phyloP scores from a whole-genome alignment of 2,329 filamentous ascomycete species.

The Alternaria arborescens region DNA sequence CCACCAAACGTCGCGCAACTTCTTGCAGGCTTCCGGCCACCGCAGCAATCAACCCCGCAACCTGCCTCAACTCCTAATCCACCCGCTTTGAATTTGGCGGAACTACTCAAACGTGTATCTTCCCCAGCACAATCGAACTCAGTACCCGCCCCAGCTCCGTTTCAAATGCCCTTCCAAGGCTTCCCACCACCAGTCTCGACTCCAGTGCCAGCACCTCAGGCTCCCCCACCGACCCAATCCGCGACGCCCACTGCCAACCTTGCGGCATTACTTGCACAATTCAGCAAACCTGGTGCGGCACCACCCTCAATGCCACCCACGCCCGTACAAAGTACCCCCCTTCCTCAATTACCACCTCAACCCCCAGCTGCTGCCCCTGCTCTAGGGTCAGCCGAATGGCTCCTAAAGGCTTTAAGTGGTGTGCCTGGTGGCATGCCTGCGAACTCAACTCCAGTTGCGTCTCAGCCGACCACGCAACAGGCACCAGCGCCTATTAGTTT shows the following conservation, averaged over 20 bases:
- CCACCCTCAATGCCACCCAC: constrained; percentile 27
- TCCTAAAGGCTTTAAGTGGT: constrained; percentile 43
- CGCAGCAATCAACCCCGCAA: constrained; percentile 30
- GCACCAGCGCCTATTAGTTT: constrained; percentile 49
- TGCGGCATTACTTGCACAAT: constrained; percentile 44
- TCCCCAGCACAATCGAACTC: constrained; percentile 38
- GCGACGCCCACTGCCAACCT: constrained; percentile 41
- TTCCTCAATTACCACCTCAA: constrained; percentile 32
- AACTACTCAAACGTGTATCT: constrained; percentile 40
- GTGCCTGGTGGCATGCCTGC: constrained; percentile 36
- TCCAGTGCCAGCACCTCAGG: constrained; percentile 29
- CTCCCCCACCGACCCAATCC: constrained; percentile 38
- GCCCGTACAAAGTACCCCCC: constrained; percentile 25
- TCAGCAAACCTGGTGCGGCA: constrained; percentile 35
- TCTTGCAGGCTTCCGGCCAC: constrained; percentile 36
- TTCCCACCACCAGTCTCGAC: constrained; percentile 33
- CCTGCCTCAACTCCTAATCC: constrained; percentile 31
- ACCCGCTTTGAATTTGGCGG: constrained; percentile 38
- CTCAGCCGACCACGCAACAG: constrained; percentile 40
- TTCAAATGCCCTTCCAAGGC: constrained; percentile 39
- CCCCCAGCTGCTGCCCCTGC: constrained; percentile 22
- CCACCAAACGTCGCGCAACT: constrained; percentile 43
- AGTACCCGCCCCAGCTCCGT: constrained; percentile 34
- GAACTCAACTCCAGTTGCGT: constrained; percentile 36
- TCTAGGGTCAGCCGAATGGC: constrained; percentile 40